Base-by-base conservation (phyloP, 495 filamentous ascomycete species). In the Geoglossum glabrum region DNA sequence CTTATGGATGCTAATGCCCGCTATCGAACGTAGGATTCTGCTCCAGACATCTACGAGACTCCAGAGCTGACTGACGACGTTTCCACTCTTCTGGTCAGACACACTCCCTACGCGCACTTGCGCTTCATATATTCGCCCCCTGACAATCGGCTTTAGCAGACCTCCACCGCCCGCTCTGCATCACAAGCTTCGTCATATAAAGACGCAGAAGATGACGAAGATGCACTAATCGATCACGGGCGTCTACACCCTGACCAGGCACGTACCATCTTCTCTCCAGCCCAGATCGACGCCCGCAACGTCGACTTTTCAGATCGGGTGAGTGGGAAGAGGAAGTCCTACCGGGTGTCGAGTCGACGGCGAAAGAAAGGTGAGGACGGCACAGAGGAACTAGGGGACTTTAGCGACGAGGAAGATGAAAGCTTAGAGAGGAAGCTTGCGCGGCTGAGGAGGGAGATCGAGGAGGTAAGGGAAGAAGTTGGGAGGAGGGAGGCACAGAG, bases 41-140 rank as follows among this genome's bases (percentile, higher is more conserved):
- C 88, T 26, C 90, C 89, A 68, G 90, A 95, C 66, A 84, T 93
- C 64, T 96, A 96, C 72, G 90, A 95, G 71, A 95, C 90, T 50
- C 90, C 90, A 64, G 87, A 92, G 59, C 73, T 95, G 62, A 87
- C 80, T 26, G 87, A 95, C 64, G 90, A 92, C 66, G 82, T 76
- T 55, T 94, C 87, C 28, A 96, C 89, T 38, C 67, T 87, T 58
- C 86, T 79, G 31, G 86, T 93, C 65, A 61, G 71, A 64, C 27
- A 5, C 31, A 21, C 54, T 62, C 15, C 36, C 30, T 54, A 56
- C 34, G 27, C n/a, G 52, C 23, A 15, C 4, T 1, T 50, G 25
- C 33, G 33, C 26, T 17, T 54, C 66, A 21, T 51, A 43, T 33
- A 28, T 50, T 56, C 54, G 21, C 61, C 61, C 59, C 61, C 70